Percentiles rank a stretch among this genome's conserved stretches.
Conservation (phyloP, 345 rosid genomes). For the Eucalyptus guilfoylei region DNA sequence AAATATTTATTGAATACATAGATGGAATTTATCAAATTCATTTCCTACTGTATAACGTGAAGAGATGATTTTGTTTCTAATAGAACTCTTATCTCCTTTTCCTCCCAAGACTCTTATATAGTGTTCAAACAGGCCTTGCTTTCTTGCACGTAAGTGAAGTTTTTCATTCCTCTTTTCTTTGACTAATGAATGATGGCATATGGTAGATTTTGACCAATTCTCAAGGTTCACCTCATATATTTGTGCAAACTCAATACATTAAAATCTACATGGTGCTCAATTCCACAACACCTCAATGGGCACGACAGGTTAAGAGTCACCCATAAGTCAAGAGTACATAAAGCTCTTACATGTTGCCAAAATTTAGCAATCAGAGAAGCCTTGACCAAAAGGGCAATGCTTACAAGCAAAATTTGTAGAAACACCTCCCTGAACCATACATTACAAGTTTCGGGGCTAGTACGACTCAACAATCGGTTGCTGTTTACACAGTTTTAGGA, state of each 20-base stretch:
- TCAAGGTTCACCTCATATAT: not conserved
- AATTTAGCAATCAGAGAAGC: not conserved
- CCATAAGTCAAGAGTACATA: not conserved
- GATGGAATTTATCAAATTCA: accelerated
- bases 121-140: not conserved
- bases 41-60: not conserved
- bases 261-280: not conserved
- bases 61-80: not conserved
- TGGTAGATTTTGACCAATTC: not conserved
- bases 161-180: not conserved
- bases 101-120: not conserved
- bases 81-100: not conserved
- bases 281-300: not conserved
- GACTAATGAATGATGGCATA: not conserved
- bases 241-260: not conserved
- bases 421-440: not conserved
- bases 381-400: not conserved
- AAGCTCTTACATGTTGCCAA: not conserved
- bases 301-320: not conserved
- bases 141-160: not conserved
- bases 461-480: not conserved
- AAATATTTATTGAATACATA: accelerated
- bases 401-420: not conserved
- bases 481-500: not conserved
- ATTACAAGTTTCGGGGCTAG: not conserved